phyloP scores from a whole-genome alignment of 495 filamentous ascomycete genomes.

The Penicillium malachiteum region DNA sequence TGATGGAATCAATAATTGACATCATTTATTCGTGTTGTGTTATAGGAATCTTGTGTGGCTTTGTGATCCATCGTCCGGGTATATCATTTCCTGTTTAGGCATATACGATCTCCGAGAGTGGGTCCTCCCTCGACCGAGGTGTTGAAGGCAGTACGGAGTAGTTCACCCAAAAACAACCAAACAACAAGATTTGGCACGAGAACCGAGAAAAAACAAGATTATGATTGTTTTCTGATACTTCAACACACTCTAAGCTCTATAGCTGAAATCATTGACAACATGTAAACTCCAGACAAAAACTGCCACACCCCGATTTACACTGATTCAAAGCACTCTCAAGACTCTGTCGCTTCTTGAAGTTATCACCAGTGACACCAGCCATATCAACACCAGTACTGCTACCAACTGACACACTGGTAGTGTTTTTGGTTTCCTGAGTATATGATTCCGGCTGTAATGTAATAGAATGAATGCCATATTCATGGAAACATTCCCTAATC shows the following conservation, averaged over 20 bases:
- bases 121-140: background rate
- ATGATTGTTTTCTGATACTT: background rate
- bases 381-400: background rate
- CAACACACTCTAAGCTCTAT: background rate
- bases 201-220: too few relatives aligned
- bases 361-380: background rate
- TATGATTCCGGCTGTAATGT: constrained; percentile 45
- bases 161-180: too few relatives aligned
- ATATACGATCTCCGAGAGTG: background rate
- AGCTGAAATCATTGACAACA: constrained; percentile 1
- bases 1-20: too few relatives aligned
- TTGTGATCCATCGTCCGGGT: background rate
- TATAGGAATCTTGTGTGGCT: too few relatives aligned
- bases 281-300: constrained; percentile 11
- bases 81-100: background rate
- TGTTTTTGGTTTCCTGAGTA: background rate
- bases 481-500: constrained; percentile 45
- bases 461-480: constrained; percentile 45
- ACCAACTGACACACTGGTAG: too few relatives aligned
- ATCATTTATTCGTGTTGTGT: too few relatives aligned
- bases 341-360: background rate
- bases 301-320: constrained; percentile 12
- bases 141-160: too few relatives aligned
- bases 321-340: constrained; percentile 2
- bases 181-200: too few relatives aligned